Base-by-base conservation (phyloP, 257 asterid genomes). In the Fraxinus americana region DNA sequence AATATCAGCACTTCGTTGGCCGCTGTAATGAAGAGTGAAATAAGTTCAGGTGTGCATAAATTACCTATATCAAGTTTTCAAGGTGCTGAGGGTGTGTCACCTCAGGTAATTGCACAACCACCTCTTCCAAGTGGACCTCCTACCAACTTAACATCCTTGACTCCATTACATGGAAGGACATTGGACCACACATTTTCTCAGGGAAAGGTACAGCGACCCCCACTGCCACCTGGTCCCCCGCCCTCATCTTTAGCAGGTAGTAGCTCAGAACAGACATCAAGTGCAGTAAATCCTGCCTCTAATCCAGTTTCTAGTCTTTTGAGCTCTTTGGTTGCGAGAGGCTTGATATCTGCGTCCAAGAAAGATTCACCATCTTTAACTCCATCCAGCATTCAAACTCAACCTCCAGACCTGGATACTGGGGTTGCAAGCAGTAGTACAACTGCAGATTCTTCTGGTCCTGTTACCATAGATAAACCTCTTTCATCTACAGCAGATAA, bases 301-400 rank as follows among this genome's bases (percentile, higher is more conserved):
- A 86, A 87, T 86, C 97, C 97, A 10, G 84, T 94, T 72, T 92
- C 98, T 38, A 94, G 85, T 75, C 95, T 94, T 76, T 81, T 94
- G 89, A 94, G 89, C 81, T 87, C 97, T 69, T 82, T 94, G 81
- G 93, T 94, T 68, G 89, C 91, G 8, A 92, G 89, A 87, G 97
- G 98, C 71, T 82, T 94, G 86, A 92, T 94, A 85, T 81, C 92
- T 82, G 82, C 93, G 67, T 82, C 92, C 6, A 89, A 89, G 75
- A 76, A 87, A 50, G 90, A 88, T 82, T 69, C 81, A 17, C 57
- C 81, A 38, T 63, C 82, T 77, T 72, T 85, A 43, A 78, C 67
- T 66, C 74, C 89, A 25, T 69, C 84, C 39, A 74, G 73, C 61
- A 78, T 65, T 75, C 68, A 89, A 32, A 68, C 82, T 81, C 86